These are phyloP conservation scores for Paecilomyces niveus DNA, from an alignment of 2,329 filamentous ascomycete genomes.

Conservation along the genomic window DNA sequence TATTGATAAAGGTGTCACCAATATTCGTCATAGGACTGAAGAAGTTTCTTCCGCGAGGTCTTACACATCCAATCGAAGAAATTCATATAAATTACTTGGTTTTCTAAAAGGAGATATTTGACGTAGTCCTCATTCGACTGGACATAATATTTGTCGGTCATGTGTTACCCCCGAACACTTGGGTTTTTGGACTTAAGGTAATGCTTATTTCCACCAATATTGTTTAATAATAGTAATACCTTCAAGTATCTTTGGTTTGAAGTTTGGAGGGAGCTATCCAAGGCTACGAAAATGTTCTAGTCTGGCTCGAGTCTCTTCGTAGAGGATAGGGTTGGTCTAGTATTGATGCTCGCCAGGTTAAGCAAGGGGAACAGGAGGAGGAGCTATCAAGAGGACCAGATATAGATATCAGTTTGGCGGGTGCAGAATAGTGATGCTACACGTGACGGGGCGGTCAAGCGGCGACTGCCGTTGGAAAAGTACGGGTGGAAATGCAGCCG, in stretches of 20 bases:
- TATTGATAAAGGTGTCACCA: no score
- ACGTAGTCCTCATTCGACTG: constrained; percentile 17
- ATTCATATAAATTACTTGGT: constrained; percentile 18
- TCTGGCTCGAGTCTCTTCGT: constrained; percentile 16
- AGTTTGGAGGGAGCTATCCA: constrained; percentile 19
- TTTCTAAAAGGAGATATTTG: constrained; percentile 14
- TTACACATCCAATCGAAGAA: constrained; percentile 20
- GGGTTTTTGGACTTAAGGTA: background rate
- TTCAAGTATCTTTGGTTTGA: constrained; percentile 17
- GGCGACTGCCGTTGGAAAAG: background rate
- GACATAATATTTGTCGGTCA: constrained; percentile 15
- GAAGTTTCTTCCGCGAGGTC: constrained; percentile 6
- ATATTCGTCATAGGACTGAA: no score
- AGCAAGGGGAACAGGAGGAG: constrained; percentile 1
- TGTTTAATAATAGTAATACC: constrained; percentile 15
- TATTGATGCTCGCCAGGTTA: constrained; percentile 13
- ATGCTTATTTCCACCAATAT: constrained; percentile 12
- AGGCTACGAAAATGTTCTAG: constrained; percentile 14
- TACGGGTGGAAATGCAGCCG: constrained; percentile 4
- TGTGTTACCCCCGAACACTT: background rate
- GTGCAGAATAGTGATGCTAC: no score
- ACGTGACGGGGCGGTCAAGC: no score
- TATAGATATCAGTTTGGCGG: background rate
- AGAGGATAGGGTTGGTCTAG: constrained; percentile 19
- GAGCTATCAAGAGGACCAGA: constrained; percentile 3